phyloP scores from a whole-genome alignment of 495 filamentous ascomycete species.

The Hypomontagnella monticulosa region DNA sequence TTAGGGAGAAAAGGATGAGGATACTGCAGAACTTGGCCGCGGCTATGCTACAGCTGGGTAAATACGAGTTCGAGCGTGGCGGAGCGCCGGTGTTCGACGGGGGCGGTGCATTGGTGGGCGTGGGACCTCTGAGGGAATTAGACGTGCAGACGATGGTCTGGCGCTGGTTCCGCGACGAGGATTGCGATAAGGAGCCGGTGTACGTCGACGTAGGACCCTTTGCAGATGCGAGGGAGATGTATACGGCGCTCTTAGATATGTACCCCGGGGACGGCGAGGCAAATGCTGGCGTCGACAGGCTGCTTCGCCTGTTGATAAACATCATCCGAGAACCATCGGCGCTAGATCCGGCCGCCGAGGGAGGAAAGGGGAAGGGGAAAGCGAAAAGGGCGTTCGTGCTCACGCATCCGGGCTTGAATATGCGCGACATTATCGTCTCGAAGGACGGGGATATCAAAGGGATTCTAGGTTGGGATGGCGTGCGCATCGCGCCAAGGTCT shows the following conservation, averaged over 20 bases:
- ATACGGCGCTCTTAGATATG: slow-evolving; percentile 25
- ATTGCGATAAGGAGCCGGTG: slow-evolving; percentile 19
- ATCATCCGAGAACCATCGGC: slow-evolving; percentile 25
- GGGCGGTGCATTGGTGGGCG: slow-evolving; percentile 8
- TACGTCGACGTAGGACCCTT: slow-evolving; percentile 28
- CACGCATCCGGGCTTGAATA: slow-evolving; percentile 33
- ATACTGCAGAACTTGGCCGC: slow-evolving; percentile 23
- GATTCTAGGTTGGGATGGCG: slow-evolving; percentile 40
- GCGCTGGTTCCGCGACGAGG: slow-evolving; percentile 33
- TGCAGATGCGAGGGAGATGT: slow-evolving; percentile 13
- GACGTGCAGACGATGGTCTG: slow-evolving; percentile 39
- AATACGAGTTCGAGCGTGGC: slow-evolving; percentile 34
- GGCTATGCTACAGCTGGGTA: slow-evolving; percentile 34
- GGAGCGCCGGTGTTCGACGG: slow-evolving; percentile 35
- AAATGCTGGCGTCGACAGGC: slow-evolving; percentile 23
- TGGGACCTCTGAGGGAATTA: slow-evolving; percentile 25
- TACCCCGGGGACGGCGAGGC: slow-evolving; percentile 25
- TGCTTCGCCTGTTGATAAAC: slow-evolving; percentile 28
- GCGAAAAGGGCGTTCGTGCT: slow-evolving; percentile 32
- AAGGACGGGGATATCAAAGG: slow-evolving; percentile 36
- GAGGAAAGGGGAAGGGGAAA: slow-evolving; percentile 1
- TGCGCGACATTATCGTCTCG: slow-evolving; percentile 37
- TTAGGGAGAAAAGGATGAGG: slow-evolving; percentile 13
- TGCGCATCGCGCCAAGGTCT: slow-evolving; percentile 22
- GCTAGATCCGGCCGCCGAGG: background rate